These are phyloP conservation scores for Naganishia friedmannii DNA, from an alignment of 768 basidiomycete genomes.

Conservation along the genomic window DNA sequence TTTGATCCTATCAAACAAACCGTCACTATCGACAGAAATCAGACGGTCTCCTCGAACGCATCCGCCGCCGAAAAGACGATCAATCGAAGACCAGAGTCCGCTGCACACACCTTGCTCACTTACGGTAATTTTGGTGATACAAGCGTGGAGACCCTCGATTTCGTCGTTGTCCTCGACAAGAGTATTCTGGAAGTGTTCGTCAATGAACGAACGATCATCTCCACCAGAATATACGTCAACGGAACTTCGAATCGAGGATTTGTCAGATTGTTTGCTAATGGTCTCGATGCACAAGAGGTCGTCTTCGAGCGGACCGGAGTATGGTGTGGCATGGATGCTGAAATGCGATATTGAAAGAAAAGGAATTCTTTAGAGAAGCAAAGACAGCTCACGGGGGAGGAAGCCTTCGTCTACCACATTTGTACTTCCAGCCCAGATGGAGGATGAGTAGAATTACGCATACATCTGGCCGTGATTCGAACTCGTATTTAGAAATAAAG, in stretches of 20 bases:
- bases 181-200: constrained; percentile 31
- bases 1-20: constrained; percentile 18
- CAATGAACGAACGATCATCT: constrained; percentile 29
- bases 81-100: constrained; percentile 23
- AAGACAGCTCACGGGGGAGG: background rate
- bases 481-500: background rate
- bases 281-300: background rate
- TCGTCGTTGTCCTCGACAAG: constrained; percentile 27
- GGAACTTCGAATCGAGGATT: background rate
- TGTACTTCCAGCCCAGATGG: background rate
- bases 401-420: too few relatives aligned
- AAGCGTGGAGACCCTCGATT: constrained; percentile 20
- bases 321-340: constrained; percentile 16
- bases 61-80: background rate
- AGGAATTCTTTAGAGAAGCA: background rate
- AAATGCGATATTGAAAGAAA: constrained; percentile 12
- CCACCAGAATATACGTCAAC: constrained; percentile 26
- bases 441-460: background rate
- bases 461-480: background rate
- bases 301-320: constrained; percentile 3
- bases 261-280: background rate
- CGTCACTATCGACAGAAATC: constrained; percentile 17
- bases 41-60: constrained; percentile 15
- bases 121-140: background rate
- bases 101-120: constrained; percentile 27